Conservation (phyloP, 106 monocot species). For the Allium sativum region DNA sequence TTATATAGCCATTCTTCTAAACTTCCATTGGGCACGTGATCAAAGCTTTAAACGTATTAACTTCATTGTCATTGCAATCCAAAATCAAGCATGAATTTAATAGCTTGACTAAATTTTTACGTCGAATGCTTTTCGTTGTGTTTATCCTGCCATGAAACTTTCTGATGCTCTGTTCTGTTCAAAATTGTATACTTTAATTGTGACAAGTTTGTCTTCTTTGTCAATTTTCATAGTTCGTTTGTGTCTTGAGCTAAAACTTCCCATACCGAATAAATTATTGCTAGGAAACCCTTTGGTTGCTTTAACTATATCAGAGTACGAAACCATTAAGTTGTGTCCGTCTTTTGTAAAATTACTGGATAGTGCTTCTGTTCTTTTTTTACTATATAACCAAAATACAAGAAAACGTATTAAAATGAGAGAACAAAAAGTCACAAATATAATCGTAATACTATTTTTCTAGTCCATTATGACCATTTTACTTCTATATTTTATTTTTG, state of each 20-base stretch:
- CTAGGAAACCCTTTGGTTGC: constrained; percentile 18
- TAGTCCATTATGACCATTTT: background rate
- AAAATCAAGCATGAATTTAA: constrained; percentile 25
- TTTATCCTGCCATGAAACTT: constrained; percentile 43
- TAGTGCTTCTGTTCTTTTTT: background rate
- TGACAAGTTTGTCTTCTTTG: constrained; percentile 6
- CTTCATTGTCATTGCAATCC: constrained; percentile 24
- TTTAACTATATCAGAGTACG: constrained; percentile 2
- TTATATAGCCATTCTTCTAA: constrained; percentile 33
- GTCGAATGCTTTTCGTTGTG: constrained; percentile 30
- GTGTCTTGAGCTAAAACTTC: constrained; percentile 9
- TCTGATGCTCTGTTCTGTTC: constrained; percentile 21
- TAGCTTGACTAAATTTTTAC: constrained; percentile 40
- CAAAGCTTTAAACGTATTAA: constrained; percentile 33
- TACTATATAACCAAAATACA: background rate
- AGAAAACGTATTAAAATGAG: background rate
- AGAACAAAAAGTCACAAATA: background rate
- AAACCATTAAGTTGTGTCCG: background rate
- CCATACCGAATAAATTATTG: constrained; percentile 10
- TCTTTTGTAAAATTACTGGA: background rate
- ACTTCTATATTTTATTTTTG: background rate
- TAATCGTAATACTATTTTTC: background rate
- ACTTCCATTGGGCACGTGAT: constrained; percentile 41
- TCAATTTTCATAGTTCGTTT: constrained; percentile 12
- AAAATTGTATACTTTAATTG: constrained; percentile 37